Conservation (phyloP, 2,329 filamentous ascomycete genomes). For the Madurella fahalii region DNA sequence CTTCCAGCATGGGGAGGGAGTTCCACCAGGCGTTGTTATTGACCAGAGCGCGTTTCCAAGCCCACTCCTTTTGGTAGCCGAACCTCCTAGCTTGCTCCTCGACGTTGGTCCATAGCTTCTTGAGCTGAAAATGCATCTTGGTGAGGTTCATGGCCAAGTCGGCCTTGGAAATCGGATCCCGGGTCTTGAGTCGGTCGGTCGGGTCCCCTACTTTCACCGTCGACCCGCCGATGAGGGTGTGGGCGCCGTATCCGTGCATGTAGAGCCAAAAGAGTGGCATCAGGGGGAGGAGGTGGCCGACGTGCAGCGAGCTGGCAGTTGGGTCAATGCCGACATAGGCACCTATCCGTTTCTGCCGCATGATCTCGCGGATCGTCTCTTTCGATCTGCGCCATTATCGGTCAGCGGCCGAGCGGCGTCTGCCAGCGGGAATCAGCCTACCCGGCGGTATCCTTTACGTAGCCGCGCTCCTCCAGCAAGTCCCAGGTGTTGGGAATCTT, state of each 20-base stretch:
- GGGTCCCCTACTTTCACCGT: conserved; percentile 79
- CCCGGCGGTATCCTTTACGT: conserved; percentile 71
- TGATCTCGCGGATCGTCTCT: conserved; percentile 54
- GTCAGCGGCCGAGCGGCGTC: conserved; percentile 4
- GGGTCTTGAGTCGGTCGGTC: conserved; percentile 61
- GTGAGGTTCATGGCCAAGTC: conserved; percentile 60
- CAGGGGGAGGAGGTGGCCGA: conserved; percentile 74
- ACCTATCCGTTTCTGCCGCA: conserved; percentile 63
- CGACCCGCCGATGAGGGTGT: conserved; percentile 67
- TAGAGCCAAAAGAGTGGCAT: conserved; percentile 86
- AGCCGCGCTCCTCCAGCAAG: conserved; percentile 66
- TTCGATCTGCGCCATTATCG: conserved; percentile 33
- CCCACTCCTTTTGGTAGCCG: conserved; percentile 59
- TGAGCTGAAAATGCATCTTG: conserved; percentile 66
- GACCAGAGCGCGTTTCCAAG: conserved; percentile 62
- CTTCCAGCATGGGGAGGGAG: conserved; percentile 65
- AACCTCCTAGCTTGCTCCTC: conserved; percentile 61
- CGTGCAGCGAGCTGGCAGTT: conserved; percentile 72
- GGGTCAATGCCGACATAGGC: conserved; percentile 81
- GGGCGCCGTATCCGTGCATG: conserved; percentile 65
- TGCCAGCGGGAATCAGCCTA: conserved; percentile 37
- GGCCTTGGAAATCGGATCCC: conserved; percentile 49
- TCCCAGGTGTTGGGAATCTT: conserved; percentile 54
- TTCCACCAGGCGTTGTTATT: conserved; percentile 88
- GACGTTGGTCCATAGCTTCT: conserved; percentile 70